Percentiles rank a stretch among this genome's conserved stretches.
Conservation (phyloP, 495 filamentous ascomycete species). For the Clavariopsis aquatica region DNA sequence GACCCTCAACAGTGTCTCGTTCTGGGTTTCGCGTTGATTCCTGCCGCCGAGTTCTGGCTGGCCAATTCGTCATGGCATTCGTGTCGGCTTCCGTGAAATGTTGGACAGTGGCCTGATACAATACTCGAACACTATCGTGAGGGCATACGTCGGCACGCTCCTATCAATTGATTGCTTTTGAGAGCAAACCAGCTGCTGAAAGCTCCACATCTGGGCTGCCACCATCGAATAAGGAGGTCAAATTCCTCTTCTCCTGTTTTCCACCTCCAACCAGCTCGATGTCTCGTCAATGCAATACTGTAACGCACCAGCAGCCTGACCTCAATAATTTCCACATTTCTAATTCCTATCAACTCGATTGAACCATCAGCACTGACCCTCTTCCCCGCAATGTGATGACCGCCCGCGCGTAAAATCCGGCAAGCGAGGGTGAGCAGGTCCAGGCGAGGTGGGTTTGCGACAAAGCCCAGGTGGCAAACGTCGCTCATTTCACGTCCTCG, state of each 20-base stretch:
- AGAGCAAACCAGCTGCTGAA: background rate
- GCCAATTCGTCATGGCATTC: background rate
- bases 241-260: background rate
- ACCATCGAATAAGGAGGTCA: background rate
- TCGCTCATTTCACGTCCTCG: background rate
- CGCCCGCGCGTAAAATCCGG: background rate
- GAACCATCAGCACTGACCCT: background rate
- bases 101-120: background rate
- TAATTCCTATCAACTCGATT: background rate
- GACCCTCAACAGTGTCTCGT: background rate
- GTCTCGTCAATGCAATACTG: background rate
- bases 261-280: background rate
- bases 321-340: background rate
- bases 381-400: background rate
- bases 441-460: background rate
- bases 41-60: background rate
- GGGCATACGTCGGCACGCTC: background rate
- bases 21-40: background rate
- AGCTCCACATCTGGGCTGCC: background rate
- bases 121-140: background rate
- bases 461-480: background rate
- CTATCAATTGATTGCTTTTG: background rate
- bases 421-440: background rate
- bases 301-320: background rate
- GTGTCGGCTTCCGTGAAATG: background rate